Evolutionary conservation across 2,329 filamentous ascomycete species (phyloP), one percentile per base, ranked within the genome.

Genomic region (Rosellinia necatrix): DNA sequence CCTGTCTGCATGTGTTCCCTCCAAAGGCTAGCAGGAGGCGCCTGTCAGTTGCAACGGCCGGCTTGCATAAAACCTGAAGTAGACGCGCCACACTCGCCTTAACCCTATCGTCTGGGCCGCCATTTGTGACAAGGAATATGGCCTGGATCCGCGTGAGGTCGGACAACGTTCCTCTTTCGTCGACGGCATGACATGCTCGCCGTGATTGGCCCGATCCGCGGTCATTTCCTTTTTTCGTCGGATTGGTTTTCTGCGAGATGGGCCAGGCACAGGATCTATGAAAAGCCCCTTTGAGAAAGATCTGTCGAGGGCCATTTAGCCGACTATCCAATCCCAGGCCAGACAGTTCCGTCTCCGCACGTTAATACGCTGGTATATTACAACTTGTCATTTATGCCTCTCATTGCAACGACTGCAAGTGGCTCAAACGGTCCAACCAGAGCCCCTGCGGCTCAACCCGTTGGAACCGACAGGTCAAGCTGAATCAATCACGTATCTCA

Each of bases 261-360:
- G 30, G 8, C 53, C 57, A 59, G 57, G 57, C 24, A 59, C 57
- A 49, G 53, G 48, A 59, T 56, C 56, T 59, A 10, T 10, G n/a
- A n/a, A 7, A 29, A n/a, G 6, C 19, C 43, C 24, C 15, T 42
- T 55, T 43, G 29, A 48, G 56, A 27, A 52, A 37, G 27, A 54
- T 38, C 43, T 25, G 34, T 24, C 27, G 17, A 21, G 40, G 25
- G n/a, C 25, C 2, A 29, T 58, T 60, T 51, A 58, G 46, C 54
- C 50, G 47, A 52, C n/a, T 7, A 9, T 19, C 41, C 41, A 50
- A 54, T 53, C 35, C 22, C 15, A 46, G 46, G 27, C 44, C 17
- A 35, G 22, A 24, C 1, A 43, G 24, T 17, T 4, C 12, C 40
- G 25, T 27, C 29, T 25, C 21, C 43, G n/a, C 13, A 22, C 21